These are phyloP conservation scores for Mallotus nudiflorus DNA, from an alignment of 345 rosid species.

Conservation along the genomic window DNA sequence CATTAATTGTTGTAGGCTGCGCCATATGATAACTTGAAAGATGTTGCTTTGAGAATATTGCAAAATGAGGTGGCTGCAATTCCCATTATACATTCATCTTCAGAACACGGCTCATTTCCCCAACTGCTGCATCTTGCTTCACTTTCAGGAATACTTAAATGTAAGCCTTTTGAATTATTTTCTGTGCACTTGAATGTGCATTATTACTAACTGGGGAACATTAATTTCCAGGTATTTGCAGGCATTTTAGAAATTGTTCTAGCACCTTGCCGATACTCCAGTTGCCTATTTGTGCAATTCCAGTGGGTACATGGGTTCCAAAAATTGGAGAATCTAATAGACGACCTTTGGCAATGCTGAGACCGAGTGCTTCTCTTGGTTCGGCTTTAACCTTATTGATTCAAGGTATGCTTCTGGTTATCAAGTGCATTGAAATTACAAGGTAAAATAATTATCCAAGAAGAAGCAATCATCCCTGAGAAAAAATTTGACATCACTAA, in stretches of 20 bases:
- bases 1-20: slow-evolving; percentile 27
- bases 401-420: slow-evolving; percentile 25
- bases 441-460: neutral
- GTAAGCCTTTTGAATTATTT: slow-evolving; percentile 22
- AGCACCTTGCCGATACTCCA: slow-evolving; percentile 30
- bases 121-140: slow-evolving; percentile 38
- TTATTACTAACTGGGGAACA: slow-evolving; percentile 14
- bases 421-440: slow-evolving; percentile 3
- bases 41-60: slow-evolving; percentile 34
- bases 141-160: slow-evolving; percentile 32
- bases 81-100: slow-evolving; percentile 32
- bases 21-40: slow-evolving; percentile 35
- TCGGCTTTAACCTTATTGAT: slow-evolving; percentile 34
- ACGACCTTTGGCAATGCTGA: slow-evolving; percentile 32
- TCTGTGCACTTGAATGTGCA: neutral
- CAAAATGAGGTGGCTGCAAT: slow-evolving; percentile 29
- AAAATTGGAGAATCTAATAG: slow-evolving; percentile 32
- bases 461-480: neutral
- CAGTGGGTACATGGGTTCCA: slow-evolving; percentile 37
- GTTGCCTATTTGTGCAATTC: slow-evolving; percentile 31
- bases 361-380: slow-evolving; percentile 35
- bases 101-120: slow-evolving; percentile 37
- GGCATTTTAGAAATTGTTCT: slow-evolving; percentile 32
- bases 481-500: neutral
- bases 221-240: slow-evolving; percentile 36